Percentiles rank a stretch among this genome's conserved stretches.
These are phyloP conservation scores for Xylaria polymorpha DNA, from an alignment of 2,329 filamentous ascomycete genomes.

Conservation along the genomic window DNA sequence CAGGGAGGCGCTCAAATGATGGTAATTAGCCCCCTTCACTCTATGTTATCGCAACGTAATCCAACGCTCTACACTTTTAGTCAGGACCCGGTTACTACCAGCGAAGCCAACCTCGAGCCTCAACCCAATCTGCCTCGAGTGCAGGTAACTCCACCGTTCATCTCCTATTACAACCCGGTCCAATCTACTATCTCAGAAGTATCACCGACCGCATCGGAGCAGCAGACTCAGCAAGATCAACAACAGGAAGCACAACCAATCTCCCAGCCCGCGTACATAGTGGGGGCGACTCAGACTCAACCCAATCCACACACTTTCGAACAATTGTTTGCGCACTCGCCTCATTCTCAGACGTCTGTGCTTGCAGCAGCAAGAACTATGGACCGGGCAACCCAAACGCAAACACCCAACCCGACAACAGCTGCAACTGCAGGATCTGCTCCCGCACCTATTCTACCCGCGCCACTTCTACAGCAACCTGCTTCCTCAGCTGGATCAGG, in stretches of 20 bases:
- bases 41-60: no score
- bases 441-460: background rate
- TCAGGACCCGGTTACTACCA: no score
- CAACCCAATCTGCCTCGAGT: background rate
- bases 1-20: no score
- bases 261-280: background rate
- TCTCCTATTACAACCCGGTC: background rate
- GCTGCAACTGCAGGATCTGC: background rate
- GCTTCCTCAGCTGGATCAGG: background rate
- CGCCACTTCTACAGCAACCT: conserved; percentile 4
- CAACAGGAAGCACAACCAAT: background rate
- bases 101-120: background rate
- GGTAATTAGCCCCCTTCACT: no score
- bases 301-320: background rate
- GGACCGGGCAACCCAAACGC: conserved; percentile 6
- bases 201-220: background rate
- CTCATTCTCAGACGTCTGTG: background rate
- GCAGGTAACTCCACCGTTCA: background rate
- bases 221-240: conserved; percentile 2
- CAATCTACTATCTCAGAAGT: background rate
- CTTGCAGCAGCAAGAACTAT: background rate
- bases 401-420: background rate
- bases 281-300: background rate
- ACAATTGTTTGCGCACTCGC: background rate
- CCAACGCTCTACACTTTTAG: background rate